Evolutionary conservation across 306 rosid genomes (phyloP), one percentile per base, ranked within the genome.

Genomic region (Citrullus mucosospermus): DNA sequence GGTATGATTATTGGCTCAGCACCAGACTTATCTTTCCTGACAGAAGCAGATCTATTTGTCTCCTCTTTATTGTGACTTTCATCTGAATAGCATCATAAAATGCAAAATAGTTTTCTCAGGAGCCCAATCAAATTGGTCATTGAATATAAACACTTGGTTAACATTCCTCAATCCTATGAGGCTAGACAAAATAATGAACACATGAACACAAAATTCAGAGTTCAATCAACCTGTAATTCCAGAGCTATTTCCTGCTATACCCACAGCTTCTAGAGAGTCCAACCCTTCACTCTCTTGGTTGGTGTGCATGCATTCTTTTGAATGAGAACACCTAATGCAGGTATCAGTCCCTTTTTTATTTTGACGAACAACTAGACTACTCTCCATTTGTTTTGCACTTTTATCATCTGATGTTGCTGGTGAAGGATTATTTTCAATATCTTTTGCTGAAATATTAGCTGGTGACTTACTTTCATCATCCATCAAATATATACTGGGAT

Each of bases 401-500:
- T 72, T 68, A 80, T 90, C 90, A 74, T 87, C 86, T 28, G 79
- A 79, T 80, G 81, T 76, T 44, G 78, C 58, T 57, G 83, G 72
- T 51, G 39, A 81, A 13, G 85, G 78, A 62, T 86, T 83, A 78
- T 81, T 81, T 84, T 85, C 91, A 61, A 83, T 85, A 39, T 41
- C 83, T 84, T 87, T 88, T 15, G 83, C 78, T 43, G 81, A 75
- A 68, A 36, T 54, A n/a, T 56, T 81, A n/a, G 84, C 75, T 38
- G 85, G 85, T 55, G 89, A 70, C 80, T 92, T 95, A 41, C 85
- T 90, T 59, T 89, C 97, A 41, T 95, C 93, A 28, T 95, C 97
- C 90, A 95, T 96, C 78, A 95, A 87, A 88, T 95, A 92, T 83
- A 95, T 95, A 84, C 97, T 95, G 75, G 98, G 98, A 85, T 95